Base-by-base conservation (phyloP, 1,139 yeast species). In the Blastobotrys persicus region DNA sequence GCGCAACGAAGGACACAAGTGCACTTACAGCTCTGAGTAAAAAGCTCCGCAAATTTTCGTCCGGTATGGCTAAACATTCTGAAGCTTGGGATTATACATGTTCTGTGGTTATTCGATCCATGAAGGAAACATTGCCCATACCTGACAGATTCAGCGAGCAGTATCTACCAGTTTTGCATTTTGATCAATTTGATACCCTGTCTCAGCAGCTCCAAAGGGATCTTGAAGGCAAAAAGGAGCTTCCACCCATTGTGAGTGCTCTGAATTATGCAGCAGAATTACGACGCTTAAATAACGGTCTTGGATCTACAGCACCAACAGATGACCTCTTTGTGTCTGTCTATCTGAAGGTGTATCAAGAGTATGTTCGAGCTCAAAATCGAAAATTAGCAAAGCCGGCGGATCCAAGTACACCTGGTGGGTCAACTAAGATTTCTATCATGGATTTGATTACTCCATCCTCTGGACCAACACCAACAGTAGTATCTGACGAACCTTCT, bases 231-330 rank as follows among this genome's bases (percentile, higher is more conserved):
- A 42, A 50, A 2, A 47, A 52, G n/a, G 52, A 53, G 31, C 45
- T 55, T 23, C 51, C 61, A 23, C 20, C 54, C 45, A 26, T 58
- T 41, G 45, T 59, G 20, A 49, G 54, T 28, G 60, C 61, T 6
- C 63, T 86, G 19, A 72, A 71, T 55, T 82, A 81, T 32, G 70
- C 82, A 1, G 75, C 77, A 13, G 92, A 85, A 48, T 14, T 48
- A 23, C 77, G 88, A 54, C 79, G 85, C 51, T 72, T 84, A 63
- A 88, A 88, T 53, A 86, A 83, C 61, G 95, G 95, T 0, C 84
- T 83, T 63, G 92, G 91, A 0, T 83, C 95, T 0, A 85, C 95
- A 0, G 84, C 92, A 0, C 70, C 79, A 26, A 78, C 86, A 35
- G 96, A 88, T 62, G 95, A 88, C 58, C 77, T 88, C 0, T 78